These are phyloP conservation scores for Epichloe gansuensis DNA, from an alignment of 2,329 filamentous ascomycete species.

Conservation along the genomic window DNA sequence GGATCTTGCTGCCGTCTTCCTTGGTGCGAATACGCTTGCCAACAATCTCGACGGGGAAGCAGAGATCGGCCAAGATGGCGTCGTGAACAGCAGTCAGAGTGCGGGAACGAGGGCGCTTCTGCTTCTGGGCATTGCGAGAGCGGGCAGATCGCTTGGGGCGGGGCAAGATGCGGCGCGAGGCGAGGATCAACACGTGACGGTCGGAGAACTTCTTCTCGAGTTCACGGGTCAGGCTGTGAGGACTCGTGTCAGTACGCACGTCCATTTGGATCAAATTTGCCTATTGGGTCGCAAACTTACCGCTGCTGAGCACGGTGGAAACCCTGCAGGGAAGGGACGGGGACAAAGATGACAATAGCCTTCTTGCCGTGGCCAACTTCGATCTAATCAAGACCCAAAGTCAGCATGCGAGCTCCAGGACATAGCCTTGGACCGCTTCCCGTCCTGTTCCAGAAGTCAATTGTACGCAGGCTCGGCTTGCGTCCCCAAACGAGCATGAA, in stretches of 20 bases:
- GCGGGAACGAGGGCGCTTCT: slow-evolving; percentile 97
- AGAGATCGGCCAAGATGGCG: slow-evolving; percentile 92
- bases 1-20: slow-evolving; percentile 95
- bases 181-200: slow-evolving; percentile 98
- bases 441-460: slow-evolving; percentile 51
- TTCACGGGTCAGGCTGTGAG: slow-evolving; percentile 91
- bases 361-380: slow-evolving; percentile 99
- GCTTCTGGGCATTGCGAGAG: slow-evolving; percentile 89
- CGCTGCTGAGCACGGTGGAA: slow-evolving; percentile 99
- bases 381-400: slow-evolving; percentile 67
- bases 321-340: slow-evolving; percentile 92
- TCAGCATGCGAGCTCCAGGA: slow-evolving; percentile 69
- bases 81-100: slow-evolving; percentile 99
- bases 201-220: slow-evolving; percentile 99
- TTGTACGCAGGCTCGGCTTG: slow-evolving; percentile 24
- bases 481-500: slow-evolving; percentile 12
- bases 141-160: slow-evolving; percentile 97
- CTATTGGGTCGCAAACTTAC: slow-evolving; percentile 44
- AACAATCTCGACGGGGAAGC: slow-evolving; percentile 99
- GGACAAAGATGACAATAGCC: slow-evolving; percentile 99
- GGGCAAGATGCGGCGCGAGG: slow-evolving; percentile 95
- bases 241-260: not conserved
- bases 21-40: slow-evolving; percentile 98
- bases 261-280: not conserved
- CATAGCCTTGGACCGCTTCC: slow-evolving; percentile 61